phyloP scores from a whole-genome alignment of 768 basidiomycete genomes.

The Termitomyces sp. region DNA sequence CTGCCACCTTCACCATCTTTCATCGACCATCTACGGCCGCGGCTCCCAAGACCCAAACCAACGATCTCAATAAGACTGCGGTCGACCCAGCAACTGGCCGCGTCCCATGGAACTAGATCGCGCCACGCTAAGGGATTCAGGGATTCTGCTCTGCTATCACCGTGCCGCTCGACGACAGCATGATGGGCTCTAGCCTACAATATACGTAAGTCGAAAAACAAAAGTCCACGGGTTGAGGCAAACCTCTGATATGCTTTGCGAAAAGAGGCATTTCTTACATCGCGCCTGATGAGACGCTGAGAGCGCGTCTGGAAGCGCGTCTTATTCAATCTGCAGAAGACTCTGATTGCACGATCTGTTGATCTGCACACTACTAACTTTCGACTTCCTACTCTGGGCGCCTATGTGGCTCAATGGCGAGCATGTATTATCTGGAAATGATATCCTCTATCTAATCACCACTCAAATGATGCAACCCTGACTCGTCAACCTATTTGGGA shows the following conservation, averaged over 20 bases:
- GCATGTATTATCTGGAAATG: too few relatives aligned
- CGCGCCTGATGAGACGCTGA: slow-evolving; percentile 37
- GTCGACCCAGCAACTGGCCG: slow-evolving; percentile 26
- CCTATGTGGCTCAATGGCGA: too few relatives aligned
- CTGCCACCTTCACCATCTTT: slow-evolving; percentile 5
- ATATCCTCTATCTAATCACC: too few relatives aligned
- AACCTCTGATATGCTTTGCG: background rate
- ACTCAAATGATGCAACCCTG: background rate
- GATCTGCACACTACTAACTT: background rate
- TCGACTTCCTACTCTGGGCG: too few relatives aligned
- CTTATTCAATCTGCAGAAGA: slow-evolving; percentile 28
- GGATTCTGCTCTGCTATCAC: slow-evolving; percentile 28
- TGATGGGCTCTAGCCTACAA: slow-evolving; percentile 40
- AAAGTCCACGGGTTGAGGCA: background rate
- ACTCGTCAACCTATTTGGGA: background rate
- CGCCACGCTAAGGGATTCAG: background rate
- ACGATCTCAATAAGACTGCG: slow-evolving; percentile 34
- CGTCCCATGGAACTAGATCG: slow-evolving; percentile 11
- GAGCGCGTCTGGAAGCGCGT: slow-evolving; percentile 40
- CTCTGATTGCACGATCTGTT: slow-evolving; percentile 43
- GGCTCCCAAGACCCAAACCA: slow-evolving; percentile 21
- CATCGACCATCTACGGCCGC: slow-evolving; percentile 6
- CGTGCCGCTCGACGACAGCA: slow-evolving; percentile 35
- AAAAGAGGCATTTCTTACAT: slow-evolving; percentile 46
- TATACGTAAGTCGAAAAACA: slow-evolving; percentile 38